Percentiles rank a stretch among this genome's conserved stretches.
phyloP scores from a whole-genome alignment of 2,329 filamentous ascomycete genomes.

The Lachnellula cervina region DNA sequence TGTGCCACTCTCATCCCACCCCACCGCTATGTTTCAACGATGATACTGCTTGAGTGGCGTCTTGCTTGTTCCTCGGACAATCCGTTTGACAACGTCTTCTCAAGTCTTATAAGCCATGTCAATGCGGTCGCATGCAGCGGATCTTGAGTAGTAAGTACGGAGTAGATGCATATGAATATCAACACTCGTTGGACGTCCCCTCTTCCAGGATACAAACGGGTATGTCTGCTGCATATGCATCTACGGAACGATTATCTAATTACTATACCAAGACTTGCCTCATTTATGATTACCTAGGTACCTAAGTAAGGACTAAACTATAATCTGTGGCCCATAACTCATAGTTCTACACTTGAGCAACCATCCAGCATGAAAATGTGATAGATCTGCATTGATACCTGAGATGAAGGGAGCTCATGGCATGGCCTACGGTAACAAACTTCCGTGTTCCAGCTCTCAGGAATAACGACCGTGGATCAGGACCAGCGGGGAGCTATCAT shows the following conservation, averaged over 20 bases:
- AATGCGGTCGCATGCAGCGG: conserved; percentile 13
- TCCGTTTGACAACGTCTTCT: conserved; percentile 10
- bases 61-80: conserved; percentile 1
- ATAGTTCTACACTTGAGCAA: not conserved
- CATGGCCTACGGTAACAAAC: no score
- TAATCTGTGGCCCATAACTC: not conserved
- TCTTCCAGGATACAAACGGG: no score
- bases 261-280: not conserved
- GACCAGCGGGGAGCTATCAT: no score
- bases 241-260: not conserved
- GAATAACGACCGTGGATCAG: no score
- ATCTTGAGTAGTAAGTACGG: conserved; percentile 12
- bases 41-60: conserved; percentile 5
- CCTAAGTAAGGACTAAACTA: not conserved
- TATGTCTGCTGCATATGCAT: not conserved
- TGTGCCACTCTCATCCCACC: conserved; percentile 9
- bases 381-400: no score
- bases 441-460: no score
- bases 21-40: conserved; percentile 18
- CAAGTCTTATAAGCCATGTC: conserved; percentile 8
- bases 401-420: no score
- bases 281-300: not conserved
- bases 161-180: no score
- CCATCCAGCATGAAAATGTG: no score
- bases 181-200: no score